phyloP scores from a whole-genome alignment of 2,329 filamentous ascomycete species.

The Diplocarpon rosae region DNA sequence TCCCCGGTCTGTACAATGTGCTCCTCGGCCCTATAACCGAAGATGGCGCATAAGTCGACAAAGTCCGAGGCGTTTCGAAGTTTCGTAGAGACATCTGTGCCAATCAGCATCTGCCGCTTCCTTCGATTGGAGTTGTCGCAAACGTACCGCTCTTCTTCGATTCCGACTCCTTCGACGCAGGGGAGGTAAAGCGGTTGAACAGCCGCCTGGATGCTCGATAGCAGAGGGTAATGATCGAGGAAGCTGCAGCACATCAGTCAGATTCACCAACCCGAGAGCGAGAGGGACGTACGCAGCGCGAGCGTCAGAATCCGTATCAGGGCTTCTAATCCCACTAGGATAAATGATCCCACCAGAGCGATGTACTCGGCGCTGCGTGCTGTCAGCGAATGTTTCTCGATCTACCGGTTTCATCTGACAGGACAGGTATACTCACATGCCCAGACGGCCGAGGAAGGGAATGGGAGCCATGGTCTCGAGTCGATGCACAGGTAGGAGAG shows the following conservation, averaged over 20 bases:
- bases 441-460: conserved; percentile 33
- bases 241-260: conserved; percentile 40
- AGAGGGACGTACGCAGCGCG: conserved; percentile 60
- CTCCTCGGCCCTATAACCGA: conserved; percentile 89
- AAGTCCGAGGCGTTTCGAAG: conserved; percentile 87
- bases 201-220: conserved; percentile 72
- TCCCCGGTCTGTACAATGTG: conserved; percentile 92
- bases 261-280: not conserved
- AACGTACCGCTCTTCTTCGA: conserved; percentile 55
- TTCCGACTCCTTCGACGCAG: conserved; percentile 55
- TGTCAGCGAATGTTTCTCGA: conserved; percentile 1
- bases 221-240: conserved; percentile 68
- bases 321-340: conserved; percentile 72
- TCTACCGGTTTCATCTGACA: not conserved
- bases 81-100: conserved; percentile 53
- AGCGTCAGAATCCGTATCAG: conserved; percentile 78
- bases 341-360: conserved; percentile 71
- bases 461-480: conserved; percentile 27
- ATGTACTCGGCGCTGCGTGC: conserved; percentile 66
- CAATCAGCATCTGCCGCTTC: conserved; percentile 43
- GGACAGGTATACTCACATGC: conserved; percentile 26
- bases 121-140: conserved; percentile 45
- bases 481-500: conserved; percentile 2
- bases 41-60: conserved; percentile 82
- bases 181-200: conserved; percentile 69